Base-by-base conservation (phyloP, 441 rosid species). In the Pelargonium fulgidum region DNA sequence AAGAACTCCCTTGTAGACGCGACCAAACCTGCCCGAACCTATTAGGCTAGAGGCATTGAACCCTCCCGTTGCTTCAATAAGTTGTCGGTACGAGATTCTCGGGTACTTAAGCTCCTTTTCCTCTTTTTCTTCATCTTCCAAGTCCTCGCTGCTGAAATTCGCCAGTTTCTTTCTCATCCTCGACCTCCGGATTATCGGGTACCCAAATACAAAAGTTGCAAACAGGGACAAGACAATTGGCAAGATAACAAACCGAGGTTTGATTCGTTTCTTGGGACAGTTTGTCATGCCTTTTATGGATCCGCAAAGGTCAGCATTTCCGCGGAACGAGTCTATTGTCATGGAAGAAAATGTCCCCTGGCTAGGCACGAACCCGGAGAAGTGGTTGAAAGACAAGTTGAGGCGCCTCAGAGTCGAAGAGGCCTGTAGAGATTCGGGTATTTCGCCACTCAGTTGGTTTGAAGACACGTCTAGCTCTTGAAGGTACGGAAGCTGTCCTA, bases 151-250 rank as follows among this genome's bases (percentile, higher is more conserved):
- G n/a, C 52, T 29, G 36, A 83, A 77, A 22, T 83, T 67, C 47
- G 75, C 68, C 19, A 71, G 67, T 56, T 56, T 56, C 58, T 66
- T 78, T 62, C 82, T 9, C 14, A 44, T 76, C 56, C 71, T 68
- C 0, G 56, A 48, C 56, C 56, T 48, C 16, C 19, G 17, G 56
- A 48, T 6, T 48, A 48, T 48, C 12, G 56, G 56, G 17, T 48
- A 80, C 16, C 84, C 85, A 0, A 78, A 81, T 69, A 79, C 59
- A 72, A 81, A 81, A 33, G 84, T 70, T 33, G 68, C 82, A 54
- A 84, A 78, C 81, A 87, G 42, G 0, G 84, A 82, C 66, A 84
- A 62, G 73, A 86, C 78, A 41, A 84, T 79, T 12, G 90, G 77
- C 70, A 84, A 42, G 2, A 87, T 74, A 54, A 85, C 70, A 39